Evolutionary conservation across 2,329 filamentous ascomycete genomes (phyloP), one percentile per base, ranked within the genome.

Genomic region (Pseudogymnoascus sp.): DNA sequence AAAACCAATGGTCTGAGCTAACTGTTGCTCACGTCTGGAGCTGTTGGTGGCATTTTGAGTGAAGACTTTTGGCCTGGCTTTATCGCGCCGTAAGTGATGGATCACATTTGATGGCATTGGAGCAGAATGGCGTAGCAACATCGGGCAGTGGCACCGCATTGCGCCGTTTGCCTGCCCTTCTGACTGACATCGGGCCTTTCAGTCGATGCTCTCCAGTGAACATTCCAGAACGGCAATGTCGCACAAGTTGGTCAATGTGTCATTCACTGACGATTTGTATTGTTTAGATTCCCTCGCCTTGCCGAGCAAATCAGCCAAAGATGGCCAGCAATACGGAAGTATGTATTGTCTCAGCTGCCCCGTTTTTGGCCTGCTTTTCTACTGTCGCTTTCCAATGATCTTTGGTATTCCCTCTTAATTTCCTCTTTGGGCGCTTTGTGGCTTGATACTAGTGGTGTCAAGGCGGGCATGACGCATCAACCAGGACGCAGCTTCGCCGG

Each of bases 1-100:
- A 52, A 52, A 52, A 52, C 41, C 41, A 52, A 52, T 52, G 41
- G 41, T 52, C 41, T 52, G 41, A 52, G 41, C 41, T 52, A 28
- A 52, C 30, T 52, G 23, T 52, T 30, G 41, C 41, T 52, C 41
- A 52, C 41, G 7, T 52, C 45, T 30, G n/a, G 45, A 30, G 45
- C 45, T 52, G 23, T 52, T 52, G 26, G 45, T 52, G 45, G 26
- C 15, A 52, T 52, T 52, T 52, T 52, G 5, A 26, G 45, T 19
- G 45, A 52, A 23, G 26, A 52, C 45, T 52, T 52, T 28, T 23
- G 26, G 9, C 23, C 23, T 28, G 23, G n/a, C 45, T 12, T 26
- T 52, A 30, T 19, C 26, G 26, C 45, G 45, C 26, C 19, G 45
- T 52, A 52, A 52, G 45, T 52, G 45, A 52, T 52, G 45, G n/a